These are phyloP conservation scores for Rhizopus sp. DNA, from an alignment of 371 early-diverging fungal genomes.

Conservation along the genomic window DNA sequence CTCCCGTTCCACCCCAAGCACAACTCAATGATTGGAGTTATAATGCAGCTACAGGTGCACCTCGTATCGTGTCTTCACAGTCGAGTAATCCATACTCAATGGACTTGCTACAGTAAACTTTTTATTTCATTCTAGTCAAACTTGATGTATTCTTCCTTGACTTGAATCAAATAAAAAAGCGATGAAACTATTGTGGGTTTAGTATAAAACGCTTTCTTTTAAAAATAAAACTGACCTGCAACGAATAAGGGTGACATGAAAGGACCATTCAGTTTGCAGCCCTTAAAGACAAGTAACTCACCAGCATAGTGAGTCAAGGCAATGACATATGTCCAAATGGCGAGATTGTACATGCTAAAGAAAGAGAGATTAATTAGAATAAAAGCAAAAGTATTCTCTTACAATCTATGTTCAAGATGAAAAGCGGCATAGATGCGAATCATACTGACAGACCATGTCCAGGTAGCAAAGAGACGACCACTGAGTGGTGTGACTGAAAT, in stretches of 20 bases:
- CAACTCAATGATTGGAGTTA: constrained; percentile 35
- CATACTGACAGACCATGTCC: constrained; percentile 76
- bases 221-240: constrained; percentile 51
- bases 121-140: not conserved
- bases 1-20: constrained; percentile 15
- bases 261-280: constrained; percentile 65
- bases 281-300: constrained; percentile 72
- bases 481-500: constrained; percentile 69
- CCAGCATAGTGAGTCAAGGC: constrained; percentile 68
- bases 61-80: constrained; percentile 27
- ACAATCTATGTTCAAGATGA: constrained; percentile 71
- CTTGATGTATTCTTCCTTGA: constrained; percentile 9
- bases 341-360: constrained; percentile 68
- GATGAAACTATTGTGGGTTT: constrained; percentile 2
- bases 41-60: constrained; percentile 29
- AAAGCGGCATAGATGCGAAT: constrained; percentile 80
- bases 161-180: constrained; percentile 8
- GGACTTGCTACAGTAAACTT: constrained; percentile 36
- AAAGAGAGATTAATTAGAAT: not conserved
- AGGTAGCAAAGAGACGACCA: constrained; percentile 76
- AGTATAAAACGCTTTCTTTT: not conserved
- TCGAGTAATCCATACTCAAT: constrained; percentile 52
- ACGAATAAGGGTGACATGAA: constrained; percentile 71
- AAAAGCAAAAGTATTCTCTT: constrained; percentile 20
- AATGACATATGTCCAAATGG: constrained; percentile 73